Evolutionary conservation across 169 alveolate genomes (phyloP), one percentile per base, ranked within the genome.

Genomic region (Plasmodium fragile): DNA sequence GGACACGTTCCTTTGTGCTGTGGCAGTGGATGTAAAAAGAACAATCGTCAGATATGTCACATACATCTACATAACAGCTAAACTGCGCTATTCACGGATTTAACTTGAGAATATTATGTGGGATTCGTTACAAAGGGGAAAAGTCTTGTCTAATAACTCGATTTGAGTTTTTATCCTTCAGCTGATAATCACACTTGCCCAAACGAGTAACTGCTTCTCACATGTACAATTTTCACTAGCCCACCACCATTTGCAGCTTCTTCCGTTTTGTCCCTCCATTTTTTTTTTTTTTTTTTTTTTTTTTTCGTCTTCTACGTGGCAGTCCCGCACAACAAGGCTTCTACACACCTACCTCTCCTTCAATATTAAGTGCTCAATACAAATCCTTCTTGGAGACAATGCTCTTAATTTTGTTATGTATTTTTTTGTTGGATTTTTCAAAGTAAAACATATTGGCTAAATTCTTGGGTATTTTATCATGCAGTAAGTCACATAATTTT

Each of bases 371-470:
- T 36, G 75, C n/a, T 75, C 34, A 85, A 69, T 85, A 73, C 53
- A 73, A 73, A 45, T 85, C 93, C 49, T 85, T 49, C 69, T 85
- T 85, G 84, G 93, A 85, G 6, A 85, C 93, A 13, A 52, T 85
- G 45, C 70, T 85, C 80, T 69, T 85, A 69, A 75, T 49, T 85
- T 85, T 85, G 85, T 77, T 85, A 22, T 73, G 80, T 73, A 77
- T 73, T 73, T 85, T 85, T 73, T 85, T 85, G 59, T 73, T 52
- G 18, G 93, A 53, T 39, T 85, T 85, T n/a, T 85, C 85, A 45
- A 85, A 85, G 65, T 18, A 30, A 72, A 85, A 85, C 78, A 85
- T 53, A 52, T 2, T 49, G 18, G 80, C 52, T 30, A 85, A 2
- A 75, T 85, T 85, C 43, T 85, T 85, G 8, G 83, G 83, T 55